Percentiles rank a stretch among this genome's conserved stretches.
Conservation (phyloP, 306 rosid genomes). For the Dryas alaskensis region DNA sequence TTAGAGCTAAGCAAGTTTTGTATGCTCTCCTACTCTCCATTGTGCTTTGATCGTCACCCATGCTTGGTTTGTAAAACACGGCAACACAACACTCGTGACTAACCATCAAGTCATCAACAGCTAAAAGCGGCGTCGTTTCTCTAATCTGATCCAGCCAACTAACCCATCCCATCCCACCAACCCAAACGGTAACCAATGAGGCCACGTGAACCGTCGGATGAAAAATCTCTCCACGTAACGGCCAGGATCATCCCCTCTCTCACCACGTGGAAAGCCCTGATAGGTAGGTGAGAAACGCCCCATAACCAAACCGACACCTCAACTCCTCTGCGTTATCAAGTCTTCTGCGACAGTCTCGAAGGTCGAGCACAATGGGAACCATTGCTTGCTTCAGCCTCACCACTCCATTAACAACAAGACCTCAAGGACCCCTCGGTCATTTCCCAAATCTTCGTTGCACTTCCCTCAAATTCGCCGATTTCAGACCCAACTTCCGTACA, state of each 20-base stretch:
- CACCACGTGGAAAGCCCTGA: constrained; percentile 7
- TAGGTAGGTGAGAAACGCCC: constrained; percentile 8
- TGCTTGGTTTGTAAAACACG: no score
- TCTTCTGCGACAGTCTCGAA: background rate
- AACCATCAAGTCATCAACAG: no score
- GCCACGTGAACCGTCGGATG: background rate
- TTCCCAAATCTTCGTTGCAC: constrained; percentile 11
- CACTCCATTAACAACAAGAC: constrained; percentile 16
- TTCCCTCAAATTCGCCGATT: constrained; percentile 3
- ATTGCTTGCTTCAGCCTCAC: constrained; percentile 25
- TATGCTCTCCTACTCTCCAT: no score
- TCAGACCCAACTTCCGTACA: constrained; percentile 17
- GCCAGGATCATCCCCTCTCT: background rate
- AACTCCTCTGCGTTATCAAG: background rate
- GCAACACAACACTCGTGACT: no score
- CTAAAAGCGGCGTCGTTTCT: no score
- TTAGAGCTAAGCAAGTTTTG: no score
- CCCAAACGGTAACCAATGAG: background rate
- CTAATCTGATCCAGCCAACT: no score
- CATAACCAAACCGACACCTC: background rate
- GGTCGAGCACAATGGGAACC: constrained; percentile 42
- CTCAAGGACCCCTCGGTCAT: constrained; percentile 23
- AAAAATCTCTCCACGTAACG: background rate
- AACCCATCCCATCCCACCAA: background rate
- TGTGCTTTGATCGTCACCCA: no score